Base-by-base conservation (phyloP, 495 filamentous ascomycete species). In the Penicillium steckii region DNA sequence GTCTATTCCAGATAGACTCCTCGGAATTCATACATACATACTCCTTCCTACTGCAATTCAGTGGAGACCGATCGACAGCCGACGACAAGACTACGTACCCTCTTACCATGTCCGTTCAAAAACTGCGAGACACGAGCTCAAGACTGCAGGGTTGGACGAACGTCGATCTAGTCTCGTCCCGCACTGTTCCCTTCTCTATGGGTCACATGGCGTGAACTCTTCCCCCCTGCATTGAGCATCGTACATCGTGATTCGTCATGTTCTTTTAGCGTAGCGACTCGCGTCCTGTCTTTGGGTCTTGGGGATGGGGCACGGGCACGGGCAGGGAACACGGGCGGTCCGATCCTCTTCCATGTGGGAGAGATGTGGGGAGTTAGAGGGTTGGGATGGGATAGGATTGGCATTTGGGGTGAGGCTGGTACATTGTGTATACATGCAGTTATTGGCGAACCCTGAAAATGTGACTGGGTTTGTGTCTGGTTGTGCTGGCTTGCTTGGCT, bases 331-430 rank as follows among this genome's bases (percentile, higher is more conserved):
- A 45, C 33, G 38, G 29, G 23, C 52, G 52, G 52, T 49, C 46
- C 52, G 52, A 55, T 49, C 52, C 52, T 49, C 37, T 21, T 49
- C 46, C 52, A 55, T 55, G 52, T 55, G 52, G 45, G 18, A 19
- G 30, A 23, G 33, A 1, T 48, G 23, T 48, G 30, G 19, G 24
- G 6, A n/a, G 33, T 37, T 12, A 37, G 15, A n/a, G 12, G 15
- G 33, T 37, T 37, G 8, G 33, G 33, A n/a, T 15, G 32, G 13
- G 32, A 6, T 6, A 15, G 10, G 29, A 13, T n/a, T n/a, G n/a
- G n/a, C n/a, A n/a, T n/a, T n/a, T n/a, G n/a, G n/a, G n/a, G n/a
- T n/a, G n/a, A n/a, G n/a, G n/a, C n/a, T n/a, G n/a, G n/a, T n/a
- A n/a, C n/a, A n/a, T n/a, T n/a, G n/a, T n/a, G n/a, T n/a, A n/a